Percentiles rank a stretch among this genome's conserved stretches.
Evolutionary conservation across 78 protist species (phyloP).

Genomic region (Anaeramoeba flamelloides): DNA sequence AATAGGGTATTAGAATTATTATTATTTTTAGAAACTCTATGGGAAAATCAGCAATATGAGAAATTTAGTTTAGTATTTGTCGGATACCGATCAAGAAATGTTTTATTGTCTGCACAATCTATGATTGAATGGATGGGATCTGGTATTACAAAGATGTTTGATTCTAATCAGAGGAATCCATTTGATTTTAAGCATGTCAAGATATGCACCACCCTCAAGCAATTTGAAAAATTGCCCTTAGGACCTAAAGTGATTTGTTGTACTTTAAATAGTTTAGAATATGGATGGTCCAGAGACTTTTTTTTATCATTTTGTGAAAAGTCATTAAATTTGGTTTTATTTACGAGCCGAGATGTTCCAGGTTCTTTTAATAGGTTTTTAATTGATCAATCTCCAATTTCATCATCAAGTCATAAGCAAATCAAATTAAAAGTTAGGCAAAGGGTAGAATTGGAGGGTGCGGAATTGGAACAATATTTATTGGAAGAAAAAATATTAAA

Average conservation of each 20-base stretch:
- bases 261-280: not conserved
- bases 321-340: not conserved
- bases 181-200: not conserved
- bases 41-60: slow-evolving; percentile 23
- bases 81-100: slow-evolving; percentile 11
- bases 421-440: not conserved
- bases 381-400: not conserved
- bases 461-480: not conserved
- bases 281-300: not conserved
- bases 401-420: not conserved
- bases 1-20: slow-evolving; percentile 44
- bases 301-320: not conserved
- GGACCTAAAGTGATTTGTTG: not conserved
- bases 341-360: not conserved
- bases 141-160: slow-evolving; percentile 5
- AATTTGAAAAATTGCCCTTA: not conserved
- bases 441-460: not conserved
- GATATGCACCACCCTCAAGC: not conserved
- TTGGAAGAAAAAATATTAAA: not conserved
- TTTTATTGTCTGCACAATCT: slow-evolving; percentile 37
- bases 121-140: slow-evolving; percentile 60
- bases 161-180: slow-evolving; percentile 11
- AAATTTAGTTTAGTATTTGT: slow-evolving; percentile 34
- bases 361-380: not conserved
- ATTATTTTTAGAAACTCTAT: slow-evolving; percentile 28